A percentile compares a stretch with the other conserved stretches of the same genome.
These are phyloP conservation scores for Hamamelis virginiana DNA, from an alignment of 164 flowering plant species.

Conservation along the genomic window DNA sequence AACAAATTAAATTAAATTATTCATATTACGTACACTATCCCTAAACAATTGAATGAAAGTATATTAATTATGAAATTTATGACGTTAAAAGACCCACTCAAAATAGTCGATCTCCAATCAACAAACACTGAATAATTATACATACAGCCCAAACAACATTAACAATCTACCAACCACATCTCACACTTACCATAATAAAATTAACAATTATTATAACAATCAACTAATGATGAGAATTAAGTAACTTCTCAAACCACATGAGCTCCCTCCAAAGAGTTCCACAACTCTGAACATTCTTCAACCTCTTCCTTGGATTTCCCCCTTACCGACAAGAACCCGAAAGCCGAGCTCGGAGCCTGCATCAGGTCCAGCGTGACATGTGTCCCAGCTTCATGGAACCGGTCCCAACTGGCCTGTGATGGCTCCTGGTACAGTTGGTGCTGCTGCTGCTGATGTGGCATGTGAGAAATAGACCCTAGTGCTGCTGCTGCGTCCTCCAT, in stretches of 20 bases:
- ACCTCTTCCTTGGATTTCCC: conserved; percentile 43
- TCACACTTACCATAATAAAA: no score
- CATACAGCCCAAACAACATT: no score
- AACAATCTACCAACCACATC: no score
- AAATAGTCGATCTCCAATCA: no score
- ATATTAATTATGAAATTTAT: no score
- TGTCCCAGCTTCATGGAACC: conserved; percentile 22
- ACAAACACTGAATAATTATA: no score
- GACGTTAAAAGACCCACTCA: no score
- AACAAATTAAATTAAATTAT: no score
- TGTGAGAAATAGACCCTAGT: neutral
- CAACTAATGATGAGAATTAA: no score
- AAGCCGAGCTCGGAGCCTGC: conserved; percentile 49
- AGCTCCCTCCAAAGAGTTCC: conserved; percentile 52
- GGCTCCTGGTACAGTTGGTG: conserved; percentile 27
- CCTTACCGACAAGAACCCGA: conserved; percentile 36
- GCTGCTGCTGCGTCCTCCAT: conserved; percentile 16
- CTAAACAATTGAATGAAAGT: no score
- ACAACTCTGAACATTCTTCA: conserved; percentile 47
- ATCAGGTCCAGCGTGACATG: conserved; percentile 61
- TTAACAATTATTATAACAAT: no score
- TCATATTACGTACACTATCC: no score
- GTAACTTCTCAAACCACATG: conserved; percentile 46
- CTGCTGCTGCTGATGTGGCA: conserved; percentile 16
- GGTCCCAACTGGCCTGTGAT: conserved; percentile 28